Percentiles rank a stretch among this genome's conserved stretches.
Evolutionary conservation across 2,329 filamentous ascomycete species (phyloP).

Genomic region (Penicillium sp.): DNA sequence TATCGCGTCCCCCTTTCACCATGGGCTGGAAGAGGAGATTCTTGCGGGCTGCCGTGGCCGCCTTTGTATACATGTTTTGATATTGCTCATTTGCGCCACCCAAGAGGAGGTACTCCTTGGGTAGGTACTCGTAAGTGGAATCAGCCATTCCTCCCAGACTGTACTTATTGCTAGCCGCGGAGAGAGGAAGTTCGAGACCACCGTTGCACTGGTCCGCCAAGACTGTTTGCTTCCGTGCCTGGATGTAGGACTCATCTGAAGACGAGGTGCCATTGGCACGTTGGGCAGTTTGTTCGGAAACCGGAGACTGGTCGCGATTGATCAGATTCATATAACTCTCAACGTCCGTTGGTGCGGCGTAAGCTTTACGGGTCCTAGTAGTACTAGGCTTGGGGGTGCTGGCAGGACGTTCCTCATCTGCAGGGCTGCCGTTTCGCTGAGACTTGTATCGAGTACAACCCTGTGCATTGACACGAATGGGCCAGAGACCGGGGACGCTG

Average conservation of each 20-base stretch:
- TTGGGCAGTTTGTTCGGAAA: constrained; percentile 28
- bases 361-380: constrained; percentile 5
- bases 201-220: constrained; percentile 36
- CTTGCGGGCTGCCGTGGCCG: constrained; percentile 41
- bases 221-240: constrained; percentile 9
- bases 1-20: constrained; percentile 42
- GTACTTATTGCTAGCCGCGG: constrained; percentile 38
- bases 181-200: constrained; percentile 40
- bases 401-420: constrained; percentile 7
- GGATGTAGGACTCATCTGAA: constrained; percentile 1
- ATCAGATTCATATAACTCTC: constrained; percentile 29
- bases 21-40: constrained; percentile 49
- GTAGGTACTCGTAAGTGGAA: constrained; percentile 54
- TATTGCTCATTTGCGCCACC: constrained; percentile 48
- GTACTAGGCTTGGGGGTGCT: constrained; percentile 3
- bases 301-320: constrained; percentile 19
- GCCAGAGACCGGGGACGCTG: constrained; percentile 76
- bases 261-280: constrained; percentile 27
- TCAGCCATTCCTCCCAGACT: constrained; percentile 49
- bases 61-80: constrained; percentile 45
- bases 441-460: constrained; percentile 63
- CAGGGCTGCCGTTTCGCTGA: constrained; percentile 14
- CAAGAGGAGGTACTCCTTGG: constrained; percentile 51
- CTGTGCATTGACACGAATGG: constrained; percentile 72
- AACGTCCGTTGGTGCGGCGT: constrained; percentile 22